These are phyloP conservation scores for Alternaria arborescens DNA, from an alignment of 2,329 filamentous ascomycete species.

Conservation along the genomic window DNA sequence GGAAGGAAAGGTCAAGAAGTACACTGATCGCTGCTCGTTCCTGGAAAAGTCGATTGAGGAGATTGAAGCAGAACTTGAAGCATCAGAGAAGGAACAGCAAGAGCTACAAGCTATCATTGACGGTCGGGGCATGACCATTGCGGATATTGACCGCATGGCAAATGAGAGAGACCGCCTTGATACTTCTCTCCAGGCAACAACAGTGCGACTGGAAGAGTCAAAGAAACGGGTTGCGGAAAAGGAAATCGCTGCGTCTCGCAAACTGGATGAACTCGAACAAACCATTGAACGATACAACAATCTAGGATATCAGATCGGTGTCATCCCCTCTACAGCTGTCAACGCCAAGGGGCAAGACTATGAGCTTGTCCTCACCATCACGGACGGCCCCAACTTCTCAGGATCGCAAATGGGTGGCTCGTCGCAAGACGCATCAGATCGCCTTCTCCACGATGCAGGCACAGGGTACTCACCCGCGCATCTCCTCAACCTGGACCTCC, in stretches of 20 bases:
- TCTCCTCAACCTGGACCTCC: conserved; percentile 86
- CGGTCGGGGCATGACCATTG: conserved; percentile 91
- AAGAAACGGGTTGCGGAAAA: conserved; percentile 85
- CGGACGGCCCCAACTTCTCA: conserved; percentile 77
- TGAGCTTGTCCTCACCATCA: conserved; percentile 84
- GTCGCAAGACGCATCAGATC: conserved; percentile 65
- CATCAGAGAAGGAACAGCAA: conserved; percentile 78
- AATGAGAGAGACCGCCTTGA: conserved; percentile 93
- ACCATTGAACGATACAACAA: conserved; percentile 93
- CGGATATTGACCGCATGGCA: conserved; percentile 99
- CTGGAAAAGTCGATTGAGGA: conserved; percentile 89
- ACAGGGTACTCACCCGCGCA: conserved; percentile 91
- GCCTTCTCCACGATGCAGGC: conserved; percentile 80
- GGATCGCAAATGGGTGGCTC: conserved; percentile 59
- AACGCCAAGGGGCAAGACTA: conserved; percentile 88
- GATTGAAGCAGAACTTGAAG: conserved; percentile 84
- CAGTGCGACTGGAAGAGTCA: conserved; percentile 80
- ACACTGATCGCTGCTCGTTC: conserved; percentile 79
- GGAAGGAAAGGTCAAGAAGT: conserved; percentile 85
- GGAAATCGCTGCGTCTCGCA: conserved; percentile 84
- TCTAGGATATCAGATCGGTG: conserved; percentile 88
- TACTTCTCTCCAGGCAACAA: conserved; percentile 80
- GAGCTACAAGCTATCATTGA: conserved; percentile 87
- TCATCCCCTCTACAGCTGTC: conserved; percentile 83
- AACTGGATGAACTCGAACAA: conserved; percentile 90